These are phyloP conservation scores for Combretum micranthum DNA, from an alignment of 345 rosid species.

Conservation along the genomic window DNA sequence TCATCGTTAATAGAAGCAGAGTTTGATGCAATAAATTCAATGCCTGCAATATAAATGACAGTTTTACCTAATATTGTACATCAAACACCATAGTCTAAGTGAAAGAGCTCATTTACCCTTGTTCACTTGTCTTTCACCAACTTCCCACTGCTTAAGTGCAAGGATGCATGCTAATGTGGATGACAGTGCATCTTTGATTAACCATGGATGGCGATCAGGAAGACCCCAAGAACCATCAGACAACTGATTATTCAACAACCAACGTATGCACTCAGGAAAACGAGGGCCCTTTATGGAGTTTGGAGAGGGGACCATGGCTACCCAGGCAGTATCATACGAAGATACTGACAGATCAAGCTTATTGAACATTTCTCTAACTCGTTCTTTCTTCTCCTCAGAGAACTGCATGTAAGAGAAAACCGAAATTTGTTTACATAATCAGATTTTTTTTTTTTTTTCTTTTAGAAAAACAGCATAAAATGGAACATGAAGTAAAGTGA, in stretches of 20 bases:
- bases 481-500: constrained; percentile 5
- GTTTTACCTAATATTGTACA: too few species aligned
- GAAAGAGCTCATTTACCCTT: constrained; percentile 30
- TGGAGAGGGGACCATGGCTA: constrained; percentile 77
- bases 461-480: constrained; percentile 2
- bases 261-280: constrained; percentile 61
- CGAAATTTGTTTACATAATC: not conserved
- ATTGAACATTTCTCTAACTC: constrained; percentile 50
- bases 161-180: constrained; percentile 79
- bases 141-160: constrained; percentile 70
- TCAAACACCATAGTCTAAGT: not conserved
- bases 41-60: constrained; percentile 36
- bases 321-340: constrained; percentile 88
- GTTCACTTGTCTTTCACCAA: constrained; percentile 55
- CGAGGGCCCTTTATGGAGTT: constrained; percentile 37
- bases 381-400: constrained; percentile 40
- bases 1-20: constrained; percentile 52
- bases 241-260: constrained; percentile 75
- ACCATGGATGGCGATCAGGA: constrained; percentile 28
- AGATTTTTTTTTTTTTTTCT: constrained; percentile 1
- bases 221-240: constrained; percentile 86
- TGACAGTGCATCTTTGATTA: constrained; percentile 52
- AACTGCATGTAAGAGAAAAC: constrained; percentile 20
- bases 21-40: constrained; percentile 54
- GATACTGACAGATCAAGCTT: constrained; percentile 61